Evolutionary conservation across 192 early-diverging fungal genomes (phyloP).

Genomic region (Entomortierella parvispora): DNA sequence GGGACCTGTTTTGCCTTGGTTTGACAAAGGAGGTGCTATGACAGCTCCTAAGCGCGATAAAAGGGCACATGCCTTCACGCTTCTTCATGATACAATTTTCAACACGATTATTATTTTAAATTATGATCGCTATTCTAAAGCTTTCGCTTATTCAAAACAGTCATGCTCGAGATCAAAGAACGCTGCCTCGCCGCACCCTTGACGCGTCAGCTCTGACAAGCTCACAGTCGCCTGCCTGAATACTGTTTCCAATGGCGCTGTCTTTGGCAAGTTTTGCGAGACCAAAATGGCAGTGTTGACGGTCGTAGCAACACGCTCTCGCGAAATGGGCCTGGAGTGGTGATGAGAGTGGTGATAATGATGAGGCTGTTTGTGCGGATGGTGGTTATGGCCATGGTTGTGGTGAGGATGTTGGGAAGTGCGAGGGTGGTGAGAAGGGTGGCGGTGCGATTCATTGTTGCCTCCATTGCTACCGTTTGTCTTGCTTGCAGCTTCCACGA

Average conservation of each 20-base stretch:
- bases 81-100: no score
- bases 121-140: no score
- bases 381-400: no score
- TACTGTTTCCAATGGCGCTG: slow-evolving; percentile 65
- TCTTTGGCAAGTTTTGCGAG: slow-evolving; percentile 64
- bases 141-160: slow-evolving; percentile 27
- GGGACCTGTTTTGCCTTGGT: no score
- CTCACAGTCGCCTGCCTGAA: slow-evolving; percentile 51
- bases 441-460: no score
- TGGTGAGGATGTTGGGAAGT: no score
- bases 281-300: slow-evolving; percentile 78
- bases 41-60: no score
- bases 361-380: no score
- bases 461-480: slow-evolving; percentile 14
- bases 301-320: slow-evolving; percentile 69
- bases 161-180: slow-evolving; percentile 57
- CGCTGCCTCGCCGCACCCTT: slow-evolving; percentile 50
- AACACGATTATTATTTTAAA: no score
- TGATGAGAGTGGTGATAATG: neutral
- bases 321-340: slow-evolving; percentile 21
- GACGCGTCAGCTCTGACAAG: slow-evolving; percentile 45
- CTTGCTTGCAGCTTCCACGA: slow-evolving; percentile 52
- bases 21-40: no score
- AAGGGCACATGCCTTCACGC: no score
- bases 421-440: no score